Base-by-base conservation (phyloP, 768 basidiomycete species). In the Melanogaster broomeanus region DNA sequence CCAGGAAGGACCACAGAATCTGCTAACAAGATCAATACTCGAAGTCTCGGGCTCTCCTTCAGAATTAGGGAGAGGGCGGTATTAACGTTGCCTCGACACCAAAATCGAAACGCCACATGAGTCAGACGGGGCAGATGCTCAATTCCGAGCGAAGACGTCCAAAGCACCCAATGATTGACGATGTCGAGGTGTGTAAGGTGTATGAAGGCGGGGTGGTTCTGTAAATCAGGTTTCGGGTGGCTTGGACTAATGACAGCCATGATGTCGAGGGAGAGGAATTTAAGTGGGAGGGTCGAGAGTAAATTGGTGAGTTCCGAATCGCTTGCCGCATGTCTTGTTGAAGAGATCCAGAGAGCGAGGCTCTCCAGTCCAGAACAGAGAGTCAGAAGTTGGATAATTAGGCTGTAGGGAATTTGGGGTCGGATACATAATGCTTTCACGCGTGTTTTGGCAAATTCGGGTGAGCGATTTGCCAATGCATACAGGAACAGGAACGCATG, bases 111-210 rank as follows among this genome's bases (percentile, higher is more conserved):
- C 3, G 59, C 45, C 5, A 57, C 6, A 7, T 57, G 61, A 0
- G 59, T 57, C 6, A 57, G 13, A 15, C 24, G 45, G 3, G 56
- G 56, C 3, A 58, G 45, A 33, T 39, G 19, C 25, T 64, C 55
- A 42, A 65, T 56, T 2, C 58, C 53, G 19, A 54, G 45, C 2
- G 53, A 47, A 2, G 62, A 55, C n/a, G 28, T 53, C 59, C 56
- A 63, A 8, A 63, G 47, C 1, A 49, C 42, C 59, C 59, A 61
- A 9, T 56, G 45, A 19, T 61, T 52, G n/a, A 61, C 43, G 40
- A 64, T 37, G 21, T 63, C 59, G 18, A 64, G 59, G 21, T 61
- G 56, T 12, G 59, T 58, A 1, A 63, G 35, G 31, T 42, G 39
- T 4, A 27, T 25, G 34, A 60, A 62, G 18, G 16, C 48, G 10